Evolutionary conservation across 257 asterid species (phyloP).

Genomic region (Solanum sejunctum): DNA sequence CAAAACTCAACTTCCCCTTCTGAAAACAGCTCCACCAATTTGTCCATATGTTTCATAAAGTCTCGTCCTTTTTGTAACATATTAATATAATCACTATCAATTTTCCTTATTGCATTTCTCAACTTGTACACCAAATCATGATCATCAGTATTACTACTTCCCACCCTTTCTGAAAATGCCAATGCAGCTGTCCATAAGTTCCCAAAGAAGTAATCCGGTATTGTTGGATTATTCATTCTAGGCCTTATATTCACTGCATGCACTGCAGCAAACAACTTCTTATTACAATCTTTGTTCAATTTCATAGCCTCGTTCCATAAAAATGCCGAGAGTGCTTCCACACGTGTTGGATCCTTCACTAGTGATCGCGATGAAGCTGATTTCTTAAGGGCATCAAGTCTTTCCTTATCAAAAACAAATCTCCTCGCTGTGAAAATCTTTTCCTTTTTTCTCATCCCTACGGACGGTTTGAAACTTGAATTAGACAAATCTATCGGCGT

Average conservation of each 20-base stretch:
- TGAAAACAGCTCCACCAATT: not conserved
- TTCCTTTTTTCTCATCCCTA: not conserved
- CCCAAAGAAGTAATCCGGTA: constrained; percentile 10
- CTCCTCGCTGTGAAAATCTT: constrained; percentile 10
- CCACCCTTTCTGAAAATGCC: not conserved
- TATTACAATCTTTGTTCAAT: not conserved
- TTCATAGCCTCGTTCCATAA: constrained; percentile 18
- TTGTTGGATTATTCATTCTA: constrained; percentile 16
- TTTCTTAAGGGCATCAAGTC: constrained; percentile 11
- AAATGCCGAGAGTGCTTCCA: constrained; percentile 34
- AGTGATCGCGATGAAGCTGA: not conserved
- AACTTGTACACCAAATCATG: constrained; percentile 8
- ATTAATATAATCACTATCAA: constrained; percentile 9
- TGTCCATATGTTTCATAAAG: not conserved
- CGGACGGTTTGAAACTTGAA: not conserved
- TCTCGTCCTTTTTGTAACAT: not conserved
- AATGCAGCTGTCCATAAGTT: constrained; percentile 6
- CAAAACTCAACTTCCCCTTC: constrained; percentile 9
- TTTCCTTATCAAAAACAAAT: constrained; percentile 19
- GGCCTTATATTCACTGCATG: constrained; percentile 24
- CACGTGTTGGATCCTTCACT: constrained; percentile 24
- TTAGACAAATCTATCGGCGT: constrained; percentile 14
- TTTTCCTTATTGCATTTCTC: constrained; percentile 15
- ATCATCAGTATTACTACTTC: not conserved
- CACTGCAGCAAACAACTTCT: not conserved